Conservation (phyloP, 768 basidiomycete genomes). For the Lactifluus echinatus region DNA sequence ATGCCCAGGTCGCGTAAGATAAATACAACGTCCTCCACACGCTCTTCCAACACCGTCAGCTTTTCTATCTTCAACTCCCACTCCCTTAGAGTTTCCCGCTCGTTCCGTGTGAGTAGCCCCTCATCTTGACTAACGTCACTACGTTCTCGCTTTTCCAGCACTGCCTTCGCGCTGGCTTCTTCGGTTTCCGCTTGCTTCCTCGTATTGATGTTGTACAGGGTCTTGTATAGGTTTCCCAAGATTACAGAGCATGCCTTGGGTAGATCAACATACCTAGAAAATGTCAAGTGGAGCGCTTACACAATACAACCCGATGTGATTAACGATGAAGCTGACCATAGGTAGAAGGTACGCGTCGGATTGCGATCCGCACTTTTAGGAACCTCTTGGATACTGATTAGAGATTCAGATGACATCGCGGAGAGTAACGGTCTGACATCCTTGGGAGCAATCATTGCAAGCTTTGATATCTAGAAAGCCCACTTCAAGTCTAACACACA, state of each 20-base stretch:
- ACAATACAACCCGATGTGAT: background rate
- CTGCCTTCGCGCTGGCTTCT: constrained; percentile 51
- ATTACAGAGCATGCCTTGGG: constrained; percentile 73
- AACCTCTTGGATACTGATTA: constrained; percentile 90
- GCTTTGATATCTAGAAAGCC: constrained; percentile 67
- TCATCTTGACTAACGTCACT: constrained; percentile 79
- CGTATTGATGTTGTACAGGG: constrained; percentile 73
- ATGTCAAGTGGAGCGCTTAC: constrained; percentile 8
- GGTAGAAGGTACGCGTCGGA: constrained; percentile 80
- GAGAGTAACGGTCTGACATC: constrained; percentile 77
- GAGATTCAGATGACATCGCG: constrained; percentile 65
- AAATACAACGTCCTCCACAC: constrained; percentile 85
- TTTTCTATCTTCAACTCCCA: constrained; percentile 72
- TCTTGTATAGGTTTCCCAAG: constrained; percentile 78
- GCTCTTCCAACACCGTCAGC: constrained; percentile 70
- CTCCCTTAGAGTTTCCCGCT: constrained; percentile 62
- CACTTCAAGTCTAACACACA: constrained; percentile 4
- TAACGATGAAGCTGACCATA: constrained; percentile 51
- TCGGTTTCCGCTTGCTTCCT: constrained; percentile 69
- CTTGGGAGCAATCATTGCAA: constrained; percentile 86
- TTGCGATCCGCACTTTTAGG: constrained; percentile 87
- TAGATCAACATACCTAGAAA: constrained; percentile 78
- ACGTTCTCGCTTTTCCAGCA: constrained; percentile 74
- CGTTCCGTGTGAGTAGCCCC: constrained; percentile 57
- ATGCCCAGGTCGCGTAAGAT: constrained; percentile 66